A percentile compares a stretch with the other conserved stretches of the same genome.
These are phyloP conservation scores for Podosphaera xanthii DNA, from an alignment of 2,329 filamentous ascomycete genomes.

Conservation along the genomic window DNA sequence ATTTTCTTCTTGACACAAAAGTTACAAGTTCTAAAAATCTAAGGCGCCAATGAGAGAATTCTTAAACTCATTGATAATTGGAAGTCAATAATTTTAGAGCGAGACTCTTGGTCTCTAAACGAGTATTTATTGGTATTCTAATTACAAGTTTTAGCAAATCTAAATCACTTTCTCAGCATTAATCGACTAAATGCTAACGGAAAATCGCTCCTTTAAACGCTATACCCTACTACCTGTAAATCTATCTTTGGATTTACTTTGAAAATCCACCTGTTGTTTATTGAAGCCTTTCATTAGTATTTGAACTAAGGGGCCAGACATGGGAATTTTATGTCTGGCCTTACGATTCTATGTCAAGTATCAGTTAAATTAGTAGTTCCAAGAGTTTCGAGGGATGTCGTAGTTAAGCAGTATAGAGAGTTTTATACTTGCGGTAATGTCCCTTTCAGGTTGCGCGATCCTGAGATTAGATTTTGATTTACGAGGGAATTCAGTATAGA, in stretches of 20 bases:
- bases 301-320: slow-evolving; percentile 3
- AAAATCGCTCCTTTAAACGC: slow-evolving; percentile 3
- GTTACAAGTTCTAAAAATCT: no score
- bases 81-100: neutral
- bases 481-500: slow-evolving; percentile 8
- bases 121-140: slow-evolving; percentile 10
- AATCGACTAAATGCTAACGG: slow-evolving; percentile 3
- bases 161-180: slow-evolving; percentile 4
- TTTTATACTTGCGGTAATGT: neutral
- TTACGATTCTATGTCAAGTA: neutral
- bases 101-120: slow-evolving; percentile 13
- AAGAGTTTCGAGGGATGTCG: neutral
- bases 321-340: neutral
- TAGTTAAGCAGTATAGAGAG: neutral
- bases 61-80: no score
- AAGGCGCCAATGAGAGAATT: no score
- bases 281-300: neutral
- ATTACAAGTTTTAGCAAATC: slow-evolving; percentile 11
- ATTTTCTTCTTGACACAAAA: no score
- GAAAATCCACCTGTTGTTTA: neutral
- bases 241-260: slow-evolving; percentile 7
- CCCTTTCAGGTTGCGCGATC: neutral
- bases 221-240: slow-evolving; percentile 3
- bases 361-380: slow-evolving; percentile 2
- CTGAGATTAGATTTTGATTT: slow-evolving; percentile 15